Evolutionary conservation across 2,329 filamentous ascomycete genomes (phyloP).

Genomic region (Neodidymelliopsis sp.): DNA sequence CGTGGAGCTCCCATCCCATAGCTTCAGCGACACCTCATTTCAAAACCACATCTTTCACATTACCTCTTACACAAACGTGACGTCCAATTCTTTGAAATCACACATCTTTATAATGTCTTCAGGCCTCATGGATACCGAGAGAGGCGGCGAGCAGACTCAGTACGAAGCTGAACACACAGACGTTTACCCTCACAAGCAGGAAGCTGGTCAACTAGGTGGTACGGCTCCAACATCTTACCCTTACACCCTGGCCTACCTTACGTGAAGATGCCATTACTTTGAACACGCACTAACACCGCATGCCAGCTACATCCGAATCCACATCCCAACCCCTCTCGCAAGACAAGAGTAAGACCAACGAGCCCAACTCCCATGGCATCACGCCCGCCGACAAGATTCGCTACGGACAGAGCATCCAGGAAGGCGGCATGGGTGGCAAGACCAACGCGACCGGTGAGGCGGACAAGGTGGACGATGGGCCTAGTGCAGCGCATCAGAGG

Average conservation of each 20-base stretch:
- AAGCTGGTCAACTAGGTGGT: conserved; percentile 66
- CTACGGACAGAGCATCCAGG: conserved; percentile 64
- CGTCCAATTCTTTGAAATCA: background rate
- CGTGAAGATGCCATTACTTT: too few relatives aligned
- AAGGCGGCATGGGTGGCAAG: conserved; percentile 63
- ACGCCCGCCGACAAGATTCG: conserved; percentile 59
- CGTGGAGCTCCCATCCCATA: conserved; percentile 19
- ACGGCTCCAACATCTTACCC: conserved; percentile 11
- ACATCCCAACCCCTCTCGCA: conserved; percentile 26
- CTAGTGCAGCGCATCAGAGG: conserved; percentile 53
- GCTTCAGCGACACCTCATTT: conserved; percentile 13
- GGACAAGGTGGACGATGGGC: conserved; percentile 49
- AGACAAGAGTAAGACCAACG: conserved; percentile 38
- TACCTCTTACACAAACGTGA: too few relatives aligned
- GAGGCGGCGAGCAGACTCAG: conserved; percentile 67
- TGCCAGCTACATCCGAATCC: conserved; percentile 22
- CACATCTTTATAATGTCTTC: conserved; percentile 53
- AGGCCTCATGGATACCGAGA: conserved; percentile 65
- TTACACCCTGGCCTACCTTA: conserved; percentile 8
- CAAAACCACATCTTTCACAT: background rate
- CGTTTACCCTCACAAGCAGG: conserved; percentile 59
- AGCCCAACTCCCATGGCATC: conserved; percentile 52
- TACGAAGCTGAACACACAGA: conserved; percentile 66
- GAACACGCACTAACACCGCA: background rate
- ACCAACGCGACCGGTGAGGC: conserved; percentile 52